Conservation (phyloP, 768 basidiomycete species). For the Termitomyces sp. region DNA sequence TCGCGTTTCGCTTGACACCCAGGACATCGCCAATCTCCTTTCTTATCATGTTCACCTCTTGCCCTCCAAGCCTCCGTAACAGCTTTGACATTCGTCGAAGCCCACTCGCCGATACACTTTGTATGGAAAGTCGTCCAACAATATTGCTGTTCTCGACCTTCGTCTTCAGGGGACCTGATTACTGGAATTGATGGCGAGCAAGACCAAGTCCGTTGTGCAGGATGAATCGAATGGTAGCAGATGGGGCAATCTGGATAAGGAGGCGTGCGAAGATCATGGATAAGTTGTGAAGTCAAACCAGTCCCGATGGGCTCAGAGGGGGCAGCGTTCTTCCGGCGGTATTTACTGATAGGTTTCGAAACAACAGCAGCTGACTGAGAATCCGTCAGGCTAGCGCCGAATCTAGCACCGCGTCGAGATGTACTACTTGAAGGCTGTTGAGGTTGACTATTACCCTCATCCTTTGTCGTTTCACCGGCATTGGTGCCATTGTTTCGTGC, state of each 20-base stretch:
- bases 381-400: slow-evolving; percentile 32
- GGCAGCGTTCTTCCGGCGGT: slow-evolving; percentile 5
- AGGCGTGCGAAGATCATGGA: slow-evolving; percentile 57
- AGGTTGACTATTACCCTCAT: background rate
- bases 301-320: slow-evolving; percentile 37
- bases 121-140: slow-evolving; percentile 94
- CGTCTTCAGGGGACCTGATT: slow-evolving; percentile 24
- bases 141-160: slow-evolving; percentile 46
- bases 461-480: background rate
- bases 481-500: background rate
- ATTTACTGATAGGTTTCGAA: slow-evolving; percentile 3
- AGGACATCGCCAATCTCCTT: slow-evolving; percentile 90
- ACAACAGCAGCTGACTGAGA: background rate
- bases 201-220: slow-evolving; percentile 82
- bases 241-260: slow-evolving; percentile 80
- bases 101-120: slow-evolving; percentile 88
- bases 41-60: slow-evolving; percentile 55
- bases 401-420: slow-evolving; percentile 29
- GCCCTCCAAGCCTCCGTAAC: slow-evolving; percentile 69
- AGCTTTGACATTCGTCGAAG: slow-evolving; percentile 74
- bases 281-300: slow-evolving; percentile 75
- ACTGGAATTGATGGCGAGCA: slow-evolving; percentile 67
- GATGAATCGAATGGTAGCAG: slow-evolving; percentile 79
- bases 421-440: background rate
- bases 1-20: slow-evolving; percentile 85